These are phyloP conservation scores for Limnomonas spitsbergensis DNA, from an alignment of 139 green algal species.

Conservation along the genomic window DNA sequence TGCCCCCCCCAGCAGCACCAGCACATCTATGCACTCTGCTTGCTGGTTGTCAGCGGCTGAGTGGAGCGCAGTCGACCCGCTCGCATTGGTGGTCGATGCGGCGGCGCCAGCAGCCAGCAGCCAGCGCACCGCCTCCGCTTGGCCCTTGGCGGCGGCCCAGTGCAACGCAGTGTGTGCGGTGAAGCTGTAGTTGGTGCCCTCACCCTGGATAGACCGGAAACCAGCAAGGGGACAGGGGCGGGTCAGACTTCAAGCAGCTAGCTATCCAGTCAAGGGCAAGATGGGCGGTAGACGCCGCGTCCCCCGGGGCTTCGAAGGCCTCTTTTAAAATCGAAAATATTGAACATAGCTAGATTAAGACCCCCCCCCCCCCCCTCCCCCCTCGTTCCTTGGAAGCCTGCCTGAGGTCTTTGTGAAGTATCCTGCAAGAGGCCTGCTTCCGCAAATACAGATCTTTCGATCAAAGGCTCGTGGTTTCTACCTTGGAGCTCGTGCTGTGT, in stretches of 20 bases:
- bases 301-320: not conserved
- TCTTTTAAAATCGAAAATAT: not conserved
- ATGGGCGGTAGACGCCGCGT: not conserved
- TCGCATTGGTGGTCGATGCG: slow-evolving; percentile 36
- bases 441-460: no score
- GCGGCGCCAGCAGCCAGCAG: slow-evolving; percentile 46
- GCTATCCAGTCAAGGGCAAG: not conserved
- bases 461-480: no score
- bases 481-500: no score
- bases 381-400: no score
- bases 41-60: slow-evolving; percentile 41
- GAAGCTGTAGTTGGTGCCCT: slow-evolving; percentile 61
- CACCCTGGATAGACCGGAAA: not conserved
- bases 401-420: no score
- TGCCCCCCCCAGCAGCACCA: slow-evolving; percentile 17
- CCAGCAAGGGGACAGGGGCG: not conserved
- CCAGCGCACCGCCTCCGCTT: slow-evolving; percentile 39
- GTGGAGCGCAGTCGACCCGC: slow-evolving; percentile 50
- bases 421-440: no score
- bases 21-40: slow-evolving; percentile 5
- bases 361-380: no score
- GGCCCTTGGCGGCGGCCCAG: slow-evolving; percentile 57
- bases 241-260: not conserved
- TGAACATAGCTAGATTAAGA: not conserved
- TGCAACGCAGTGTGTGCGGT: slow-evolving; percentile 57